Conservation (phyloP, 2,329 filamentous ascomycete species). For the Gyromitra esculenta region DNA sequence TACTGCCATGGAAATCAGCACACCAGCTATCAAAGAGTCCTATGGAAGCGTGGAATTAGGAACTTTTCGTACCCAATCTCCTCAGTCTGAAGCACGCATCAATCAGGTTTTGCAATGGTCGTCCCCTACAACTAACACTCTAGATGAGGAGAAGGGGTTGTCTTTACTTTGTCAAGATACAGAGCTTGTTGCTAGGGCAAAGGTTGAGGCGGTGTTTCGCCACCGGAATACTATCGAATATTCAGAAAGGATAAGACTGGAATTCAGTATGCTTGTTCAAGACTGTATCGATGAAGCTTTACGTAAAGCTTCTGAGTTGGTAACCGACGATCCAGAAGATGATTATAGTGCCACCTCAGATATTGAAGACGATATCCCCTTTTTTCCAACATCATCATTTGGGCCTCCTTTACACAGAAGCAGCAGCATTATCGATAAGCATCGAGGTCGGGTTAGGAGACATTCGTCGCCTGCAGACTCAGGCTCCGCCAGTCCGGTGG, state of each 20-base stretch:
- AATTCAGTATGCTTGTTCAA: conserved; percentile 91
- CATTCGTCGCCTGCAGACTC: conserved; percentile 53
- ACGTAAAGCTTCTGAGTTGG: conserved; percentile 78
- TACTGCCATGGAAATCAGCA: conserved; percentile 92
- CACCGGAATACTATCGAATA: conserved; percentile 95
- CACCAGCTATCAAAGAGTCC: conserved; percentile 88
- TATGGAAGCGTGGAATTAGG: conserved; percentile 71
- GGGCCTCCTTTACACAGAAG: conserved; percentile 65
- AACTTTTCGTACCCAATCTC: conserved; percentile 91
- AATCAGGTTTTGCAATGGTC: conserved; percentile 97
- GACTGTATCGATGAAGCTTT: conserved; percentile 94
- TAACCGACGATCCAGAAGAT: conserved; percentile 60
- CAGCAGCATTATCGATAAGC: conserved; percentile 50
- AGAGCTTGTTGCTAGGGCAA: conserved; percentile 81
- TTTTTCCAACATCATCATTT: conserved; percentile 70
- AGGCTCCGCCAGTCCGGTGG: conserved; percentile 77
- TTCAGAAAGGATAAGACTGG: conserved; percentile 90
- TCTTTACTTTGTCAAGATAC: conserved; percentile 90
- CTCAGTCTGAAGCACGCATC: conserved; percentile 93
- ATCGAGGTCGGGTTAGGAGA: conserved; percentile 55
- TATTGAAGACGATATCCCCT: conserved; percentile 65
- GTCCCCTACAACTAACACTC: conserved; percentile 86
- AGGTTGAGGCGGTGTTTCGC: conserved; percentile 91
- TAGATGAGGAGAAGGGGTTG: conserved; percentile 92
- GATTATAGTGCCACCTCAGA: conserved; percentile 66